Evolutionary conservation across 2,329 filamentous ascomycete genomes (phyloP), one percentile per base, ranked within the genome.

Genomic region (Metarhizium robertsii): DNA sequence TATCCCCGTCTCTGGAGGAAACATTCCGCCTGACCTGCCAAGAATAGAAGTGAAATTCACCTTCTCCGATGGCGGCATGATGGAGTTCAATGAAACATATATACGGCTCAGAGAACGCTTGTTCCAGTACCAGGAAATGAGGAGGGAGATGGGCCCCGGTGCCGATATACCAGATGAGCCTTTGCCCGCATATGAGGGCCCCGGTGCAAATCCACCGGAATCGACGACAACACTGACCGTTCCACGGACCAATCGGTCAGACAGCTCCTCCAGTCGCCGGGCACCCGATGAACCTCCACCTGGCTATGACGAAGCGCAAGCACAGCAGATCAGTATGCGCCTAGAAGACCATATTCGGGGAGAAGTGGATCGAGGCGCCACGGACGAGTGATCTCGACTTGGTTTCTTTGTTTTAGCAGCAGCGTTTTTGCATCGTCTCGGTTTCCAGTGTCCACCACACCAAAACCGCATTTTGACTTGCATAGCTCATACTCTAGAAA

Each of bases 41-140:
- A 83, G 85, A 32, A 77, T 96, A 47, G 90, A 94, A 64, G 71
- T 95, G 61, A 91, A 88, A 68, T 79, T 96, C 64, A 91, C 86
- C 25, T 97, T 97, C 76, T 92, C 91, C 67, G 92, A 97, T 59
- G 92, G 92, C 47, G 92, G 92, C n/a, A 92, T 92, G 57, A 94
- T 88, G 69, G 91, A 96, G 62, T 97, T 95, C 66, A 86, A 92
- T 64, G 81, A 83, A 52, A 83, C 83, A 53, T 96, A 92, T 66
- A 90, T 95, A 64, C 79, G 87, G 55, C 84, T 96, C 60, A 91
- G 90, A 67, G 92, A 95, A 66, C 81, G 90, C 6, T 74, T 96
- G 55, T 81, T 87, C 60, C 90, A 96, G 64, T 90, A 86, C 7
- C 83, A 91, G 42, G 88, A 94, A 55, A 79, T 88, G 57, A 85